Evolutionary conservation across 306 rosid genomes (phyloP).

Genomic region (Glycine latifolia): DNA sequence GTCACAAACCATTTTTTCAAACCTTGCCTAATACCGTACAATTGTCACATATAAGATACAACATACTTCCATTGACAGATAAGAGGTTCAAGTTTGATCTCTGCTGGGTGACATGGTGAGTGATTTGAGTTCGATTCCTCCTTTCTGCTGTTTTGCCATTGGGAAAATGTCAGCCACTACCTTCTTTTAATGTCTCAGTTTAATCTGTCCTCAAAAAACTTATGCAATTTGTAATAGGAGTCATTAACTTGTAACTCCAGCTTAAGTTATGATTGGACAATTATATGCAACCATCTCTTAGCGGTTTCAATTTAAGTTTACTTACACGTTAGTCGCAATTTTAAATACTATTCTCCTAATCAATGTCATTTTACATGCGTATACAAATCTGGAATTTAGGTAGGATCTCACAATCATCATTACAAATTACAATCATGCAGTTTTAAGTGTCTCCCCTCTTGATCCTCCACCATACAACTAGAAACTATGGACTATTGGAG

Average conservation of each 20-base stretch:
- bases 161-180: background rate
- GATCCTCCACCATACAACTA: background rate
- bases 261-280: background rate
- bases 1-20: no score
- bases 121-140: background rate
- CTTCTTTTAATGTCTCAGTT: slow-evolving; percentile 4
- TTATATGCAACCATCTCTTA: background rate
- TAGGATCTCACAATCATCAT: background rate
- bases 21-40: background rate
- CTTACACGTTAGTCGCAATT: background rate
- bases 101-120: background rate
- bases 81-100: background rate
- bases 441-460: background rate
- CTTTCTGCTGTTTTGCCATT: background rate
- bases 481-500: background rate
- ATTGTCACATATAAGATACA: background rate
- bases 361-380: background rate
- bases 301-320: background rate
- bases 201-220: background rate
- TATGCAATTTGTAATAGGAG: background rate
- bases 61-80: background rate
- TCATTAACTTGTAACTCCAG: background rate
- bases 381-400: background rate
- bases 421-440: background rate
- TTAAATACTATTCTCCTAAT: background rate